A percentile compares a stretch with the other conserved stretches of the same genome.
These are phyloP conservation scores for Massariosphaeria phaeospora DNA, from an alignment of 495 filamentous ascomycete genomes.

Conservation along the genomic window DNA sequence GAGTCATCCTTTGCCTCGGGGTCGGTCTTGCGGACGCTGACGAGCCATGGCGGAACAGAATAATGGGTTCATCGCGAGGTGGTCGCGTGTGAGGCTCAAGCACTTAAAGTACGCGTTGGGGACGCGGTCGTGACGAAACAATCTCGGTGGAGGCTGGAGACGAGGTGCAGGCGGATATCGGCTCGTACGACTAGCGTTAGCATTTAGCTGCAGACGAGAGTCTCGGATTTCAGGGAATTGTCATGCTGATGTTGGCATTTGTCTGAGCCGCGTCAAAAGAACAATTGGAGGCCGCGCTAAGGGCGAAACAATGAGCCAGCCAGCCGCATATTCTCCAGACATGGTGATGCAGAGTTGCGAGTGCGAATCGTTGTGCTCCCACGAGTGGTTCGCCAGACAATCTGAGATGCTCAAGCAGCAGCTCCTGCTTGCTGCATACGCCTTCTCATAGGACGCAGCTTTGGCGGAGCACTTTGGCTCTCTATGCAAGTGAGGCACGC, in stretches of 20 bases:
- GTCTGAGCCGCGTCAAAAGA: not conserved
- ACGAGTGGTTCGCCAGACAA: conserved; percentile 16
- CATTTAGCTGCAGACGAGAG: conserved; percentile 13
- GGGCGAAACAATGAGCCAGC: conserved; percentile 17
- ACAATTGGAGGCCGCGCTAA: conserved; percentile 19
- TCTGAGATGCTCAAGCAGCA: conserved; percentile 17
- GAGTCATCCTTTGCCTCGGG: conserved; percentile 13
- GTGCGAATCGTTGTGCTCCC: conserved; percentile 16
- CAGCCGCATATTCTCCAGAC: conserved; percentile 16
- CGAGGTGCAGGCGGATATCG: conserved; percentile 17
- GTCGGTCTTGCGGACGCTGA: not conserved
- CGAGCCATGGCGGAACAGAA: conserved; percentile 11
- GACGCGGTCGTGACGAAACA: conserved; percentile 11
- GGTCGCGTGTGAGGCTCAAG: conserved; percentile 25
- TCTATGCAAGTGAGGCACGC: conserved; percentile 9
- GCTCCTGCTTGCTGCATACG: conserved; percentile 23
- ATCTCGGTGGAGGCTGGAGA: conserved; percentile 6
- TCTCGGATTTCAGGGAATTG: conserved; percentile 15
- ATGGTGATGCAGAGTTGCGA: not conserved
- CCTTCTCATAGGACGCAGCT: not conserved
- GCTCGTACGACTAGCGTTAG: too few relatives aligned
- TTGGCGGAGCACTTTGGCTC: not conserved
- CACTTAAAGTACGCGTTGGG: conserved; percentile 11
- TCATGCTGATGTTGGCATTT: conserved; percentile 7
- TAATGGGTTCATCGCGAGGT: conserved; percentile 16